phyloP scores from a whole-genome alignment of 257 asterid genomes.

The Solanum pimpinellifolium region DNA sequence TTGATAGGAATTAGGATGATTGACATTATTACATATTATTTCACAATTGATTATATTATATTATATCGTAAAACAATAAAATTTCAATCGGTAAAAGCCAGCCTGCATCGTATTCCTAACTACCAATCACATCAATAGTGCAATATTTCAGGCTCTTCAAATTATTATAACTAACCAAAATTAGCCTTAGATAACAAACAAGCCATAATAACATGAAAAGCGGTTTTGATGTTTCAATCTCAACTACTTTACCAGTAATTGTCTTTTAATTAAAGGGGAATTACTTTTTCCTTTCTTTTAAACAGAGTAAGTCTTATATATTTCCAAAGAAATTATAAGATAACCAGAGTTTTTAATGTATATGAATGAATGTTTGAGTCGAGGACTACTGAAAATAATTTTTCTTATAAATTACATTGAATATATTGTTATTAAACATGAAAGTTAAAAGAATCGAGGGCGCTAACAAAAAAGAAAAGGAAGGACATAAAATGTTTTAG shows the following conservation, averaged over 20 bases:
- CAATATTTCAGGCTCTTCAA: not conserved
- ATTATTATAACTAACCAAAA: not conserved
- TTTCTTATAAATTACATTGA: not conserved
- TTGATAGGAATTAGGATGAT: no score
- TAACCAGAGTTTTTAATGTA: no score
- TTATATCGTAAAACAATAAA: not conserved
- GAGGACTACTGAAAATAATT: not conserved
- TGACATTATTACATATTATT: no score
- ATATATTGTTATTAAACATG: not conserved
- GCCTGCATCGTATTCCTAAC: not conserved
- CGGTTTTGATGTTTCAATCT: conserved; percentile 3
- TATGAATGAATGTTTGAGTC: no score
- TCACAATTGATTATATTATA: no score
- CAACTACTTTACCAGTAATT: not conserved
- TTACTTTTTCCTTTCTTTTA: not conserved
- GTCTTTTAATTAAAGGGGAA: not conserved
- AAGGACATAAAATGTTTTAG: not conserved
- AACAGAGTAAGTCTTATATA: not conserved
- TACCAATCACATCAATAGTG: not conserved
- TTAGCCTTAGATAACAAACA: not conserved
- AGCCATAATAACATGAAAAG: not conserved
- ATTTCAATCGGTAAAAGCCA: not conserved
- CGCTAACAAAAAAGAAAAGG: not conserved
- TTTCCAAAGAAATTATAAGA: no score
- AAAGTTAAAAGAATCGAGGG: no score